Evolutionary conservation across 2,329 filamentous ascomycete genomes (phyloP).

Genomic region (Esteya vermicola): DNA sequence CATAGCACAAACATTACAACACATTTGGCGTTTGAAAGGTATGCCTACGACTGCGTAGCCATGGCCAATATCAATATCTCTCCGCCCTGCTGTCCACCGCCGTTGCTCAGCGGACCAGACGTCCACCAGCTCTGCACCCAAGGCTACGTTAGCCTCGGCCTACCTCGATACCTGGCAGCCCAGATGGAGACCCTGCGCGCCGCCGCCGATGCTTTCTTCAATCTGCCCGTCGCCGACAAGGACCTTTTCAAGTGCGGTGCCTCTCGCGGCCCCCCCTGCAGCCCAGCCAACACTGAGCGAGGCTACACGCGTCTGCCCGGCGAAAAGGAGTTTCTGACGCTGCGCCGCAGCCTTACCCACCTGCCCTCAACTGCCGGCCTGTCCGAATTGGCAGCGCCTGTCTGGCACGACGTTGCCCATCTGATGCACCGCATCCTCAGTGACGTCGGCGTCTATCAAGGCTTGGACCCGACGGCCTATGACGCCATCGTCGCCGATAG

Average conservation of each 20-base stretch:
- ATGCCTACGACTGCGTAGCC: no score
- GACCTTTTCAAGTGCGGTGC: conserved; percentile 4
- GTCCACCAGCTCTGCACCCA: conserved; percentile 11
- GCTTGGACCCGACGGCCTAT: conserved; percentile 7
- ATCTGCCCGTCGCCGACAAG: conserved; percentile 4
- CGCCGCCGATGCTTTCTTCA: conserved; percentile 9
- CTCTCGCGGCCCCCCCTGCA: conserved; percentile 3
- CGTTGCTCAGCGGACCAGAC: conserved; percentile 7
- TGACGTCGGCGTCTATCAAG: conserved; percentile 9
- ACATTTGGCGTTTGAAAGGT: no score
- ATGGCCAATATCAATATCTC: conserved; percentile 3
- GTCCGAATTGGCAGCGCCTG: not conserved
- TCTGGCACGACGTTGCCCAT: conserved; percentile 11
- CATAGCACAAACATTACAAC: no score
- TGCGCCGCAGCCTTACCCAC: conserved; percentile 10
- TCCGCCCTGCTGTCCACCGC: conserved; percentile 8
- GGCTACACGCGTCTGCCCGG: conserved; percentile 8
- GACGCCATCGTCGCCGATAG: conserved; percentile 8
- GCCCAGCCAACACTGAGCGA: conserved; percentile 9
- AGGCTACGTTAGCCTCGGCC: conserved; percentile 8
- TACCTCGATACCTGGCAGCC: conserved; percentile 6
- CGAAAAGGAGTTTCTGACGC: conserved; percentile 12
- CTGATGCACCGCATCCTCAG: conserved; percentile 12
- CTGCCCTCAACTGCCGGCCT: conserved; percentile 3
- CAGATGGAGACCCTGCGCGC: conserved; percentile 5